phyloP scores from a whole-genome alignment of 306 rosid genomes.

The Pueraria montana region DNA sequence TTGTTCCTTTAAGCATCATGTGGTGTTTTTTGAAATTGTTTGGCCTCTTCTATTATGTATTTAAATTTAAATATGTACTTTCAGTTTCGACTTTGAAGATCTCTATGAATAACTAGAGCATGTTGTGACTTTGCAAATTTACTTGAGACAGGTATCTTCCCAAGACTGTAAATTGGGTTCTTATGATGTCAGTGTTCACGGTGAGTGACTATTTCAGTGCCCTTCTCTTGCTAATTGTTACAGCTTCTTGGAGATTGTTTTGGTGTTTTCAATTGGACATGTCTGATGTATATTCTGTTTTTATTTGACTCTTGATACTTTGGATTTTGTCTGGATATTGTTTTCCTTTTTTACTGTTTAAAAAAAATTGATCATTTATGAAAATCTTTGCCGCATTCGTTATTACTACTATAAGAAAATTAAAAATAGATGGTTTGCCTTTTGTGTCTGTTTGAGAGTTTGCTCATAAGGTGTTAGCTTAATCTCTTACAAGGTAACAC shows the following conservation, averaged over 20 bases:
- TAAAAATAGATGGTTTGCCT: conserved; percentile 5
- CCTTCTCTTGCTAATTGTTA: conserved; percentile 20
- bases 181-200: conserved; percentile 85
- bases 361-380: neutral
- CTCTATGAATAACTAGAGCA: conserved; percentile 9
- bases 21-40: neutral
- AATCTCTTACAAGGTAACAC: neutral
- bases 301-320: conserved; percentile 22
- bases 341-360: conserved; percentile 11
- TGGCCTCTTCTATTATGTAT: conserved; percentile 6
- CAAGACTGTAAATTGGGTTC: conserved; percentile 83
- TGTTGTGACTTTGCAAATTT: conserved; percentile 49
- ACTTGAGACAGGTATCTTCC: conserved; percentile 65
- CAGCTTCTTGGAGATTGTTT: conserved; percentile 14
- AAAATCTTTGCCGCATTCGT: neutral
- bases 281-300: neutral
- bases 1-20: conserved; percentile 23
- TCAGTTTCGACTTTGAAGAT: conserved; percentile 17
- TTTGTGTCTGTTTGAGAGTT: conserved; percentile 13
- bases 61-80: neutral
- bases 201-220: conserved; percentile 56
- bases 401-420: neutral
- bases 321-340: conserved; percentile 4
- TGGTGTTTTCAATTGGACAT: neutral
- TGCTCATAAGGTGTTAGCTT: neutral